Base-by-base conservation (phyloP, 108 stramenopile genomes). In the Heterococcus sp. region DNA sequence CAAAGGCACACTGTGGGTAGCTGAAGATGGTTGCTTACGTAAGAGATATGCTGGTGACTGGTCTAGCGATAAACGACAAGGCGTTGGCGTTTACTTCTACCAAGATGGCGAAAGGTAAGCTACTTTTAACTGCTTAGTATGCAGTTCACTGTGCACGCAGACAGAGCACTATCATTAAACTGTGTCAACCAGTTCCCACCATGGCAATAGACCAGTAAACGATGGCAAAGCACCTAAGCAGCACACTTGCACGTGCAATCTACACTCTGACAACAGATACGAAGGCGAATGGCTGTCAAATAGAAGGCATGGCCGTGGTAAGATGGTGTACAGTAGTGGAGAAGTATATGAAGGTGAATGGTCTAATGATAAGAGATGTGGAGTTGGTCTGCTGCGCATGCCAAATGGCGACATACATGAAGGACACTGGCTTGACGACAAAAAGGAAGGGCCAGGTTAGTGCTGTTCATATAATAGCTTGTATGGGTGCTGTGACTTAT, bases 11-110 rank as follows among this genome's bases (percentile, higher is more conserved):
- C 84, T 74, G 4, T 88, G 86, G 86, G 72, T 79, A 3, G 78
- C 33, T 21, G 78, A 66, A 37, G 33, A 38, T 4, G 78, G 78
- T 11, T 81, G 80, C 58, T 68, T 87, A 8, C 38, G 78, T 21
- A 88, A 88, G 78, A 72, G 38, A 39, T 91, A 90, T 77, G 84
- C 88, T 2, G 91, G 91, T 28, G 90, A 90, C 30, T 91, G 87
- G 88, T 58, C 72, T 63, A 70, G 72, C 71, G 88, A 84, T 46
- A 64, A 84, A 26, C 31, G 70, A 26, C 30, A 90, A 28, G 91
- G 91, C 3, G 11, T 84, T 8, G 91, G 91, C 30, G 78, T 84
- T 2, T 73, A 65, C 31, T 78, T 72, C 66, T 84, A 69, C 32
- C n/a, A 29, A 27, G 81, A 86, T 37, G 90, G 91, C 4, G 58